Conservation (phyloP, 1,284 basidiomycete species). For the Rhodotorula sp. region DNA sequence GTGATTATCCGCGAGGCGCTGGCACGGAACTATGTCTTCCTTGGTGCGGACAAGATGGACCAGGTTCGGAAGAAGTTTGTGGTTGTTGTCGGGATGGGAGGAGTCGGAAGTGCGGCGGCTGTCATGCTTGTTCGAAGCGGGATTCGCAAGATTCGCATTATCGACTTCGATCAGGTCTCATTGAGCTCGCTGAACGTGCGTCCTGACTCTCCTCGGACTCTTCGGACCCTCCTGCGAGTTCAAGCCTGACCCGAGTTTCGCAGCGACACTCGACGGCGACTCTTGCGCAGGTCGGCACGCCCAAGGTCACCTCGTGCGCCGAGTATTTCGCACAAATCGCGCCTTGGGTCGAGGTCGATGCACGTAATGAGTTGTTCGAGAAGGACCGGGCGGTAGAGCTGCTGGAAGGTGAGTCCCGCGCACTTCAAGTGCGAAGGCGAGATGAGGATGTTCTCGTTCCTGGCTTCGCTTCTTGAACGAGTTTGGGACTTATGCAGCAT, state of each 20-base stretch:
- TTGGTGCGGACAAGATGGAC: constrained; percentile 84
- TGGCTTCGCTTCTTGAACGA: background rate
- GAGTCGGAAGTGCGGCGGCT: constrained; percentile 85
- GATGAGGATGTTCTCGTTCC: constrained; percentile 21
- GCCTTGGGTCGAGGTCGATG: constrained; percentile 71
- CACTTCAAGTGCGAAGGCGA: too few species aligned
- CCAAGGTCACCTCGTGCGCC: constrained; percentile 83
- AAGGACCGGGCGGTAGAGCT: constrained; percentile 63
- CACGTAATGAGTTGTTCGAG: constrained; percentile 74
- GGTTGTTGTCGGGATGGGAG: constrained; percentile 89
- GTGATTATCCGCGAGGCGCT: constrained; percentile 60
- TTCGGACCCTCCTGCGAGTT: too few species aligned
- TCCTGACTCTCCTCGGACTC: background rate
- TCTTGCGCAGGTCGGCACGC: constrained; percentile 84
- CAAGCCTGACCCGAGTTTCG: too few species aligned
- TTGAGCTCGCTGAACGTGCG: constrained; percentile 76
- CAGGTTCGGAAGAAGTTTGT: constrained; percentile 74
- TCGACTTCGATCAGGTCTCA: constrained; percentile 88
- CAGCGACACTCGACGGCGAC: constrained; percentile 85
- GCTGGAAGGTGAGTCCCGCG: constrained; percentile 60
- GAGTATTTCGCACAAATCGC: constrained; percentile 67
- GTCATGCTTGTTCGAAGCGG: constrained; percentile 79
- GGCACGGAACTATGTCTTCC: constrained; percentile 90
- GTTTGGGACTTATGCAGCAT: constrained; percentile 11
- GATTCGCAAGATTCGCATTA: constrained; percentile 51